Evolutionary conservation across 176 grass and related monocot species (phyloP).

Genomic region (Tillandsia fasciculata): DNA sequence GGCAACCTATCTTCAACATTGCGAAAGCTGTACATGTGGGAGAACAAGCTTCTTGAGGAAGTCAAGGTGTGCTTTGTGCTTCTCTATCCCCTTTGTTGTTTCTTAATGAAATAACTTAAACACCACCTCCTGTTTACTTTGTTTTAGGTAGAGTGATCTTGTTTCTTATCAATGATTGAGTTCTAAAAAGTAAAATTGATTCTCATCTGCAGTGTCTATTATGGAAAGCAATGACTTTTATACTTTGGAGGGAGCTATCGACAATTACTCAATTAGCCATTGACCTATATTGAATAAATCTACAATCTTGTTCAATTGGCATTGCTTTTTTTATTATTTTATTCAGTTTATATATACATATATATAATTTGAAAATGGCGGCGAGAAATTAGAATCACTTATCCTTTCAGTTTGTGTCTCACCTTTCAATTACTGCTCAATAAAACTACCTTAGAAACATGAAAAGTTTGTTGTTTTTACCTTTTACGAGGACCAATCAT

Average conservation of each 20-base stretch:
- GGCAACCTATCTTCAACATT: slow-evolving; percentile 91
- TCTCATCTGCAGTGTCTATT: no score
- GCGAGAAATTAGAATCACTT: neutral
- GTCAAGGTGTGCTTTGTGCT: slow-evolving; percentile 55
- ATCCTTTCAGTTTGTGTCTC: neutral
- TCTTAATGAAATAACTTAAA: no score
- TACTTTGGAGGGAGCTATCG: no score
- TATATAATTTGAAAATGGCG: neutral
- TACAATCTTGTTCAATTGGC: neutral
- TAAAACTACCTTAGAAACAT: neutral
- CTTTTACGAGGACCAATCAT: neutral
- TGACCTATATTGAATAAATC: neutral
- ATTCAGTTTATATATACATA: neutral
- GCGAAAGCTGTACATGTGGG: slow-evolving; percentile 95
- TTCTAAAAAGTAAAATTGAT: no score
- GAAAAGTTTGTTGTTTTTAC: neutral
- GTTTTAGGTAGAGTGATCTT: no score
- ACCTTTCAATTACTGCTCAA: neutral
- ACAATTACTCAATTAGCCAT: no score
- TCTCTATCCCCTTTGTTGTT: slow-evolving; percentile 4
- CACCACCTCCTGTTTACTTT: no score
- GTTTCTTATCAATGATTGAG: no score
- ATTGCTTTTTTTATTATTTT: neutral
- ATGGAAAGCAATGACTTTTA: no score
- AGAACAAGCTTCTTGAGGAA: slow-evolving; percentile 95